Evolutionary conservation across 805 yeast genomes (phyloP).

Genomic region (Saccharomycopsis lassenensis): DNA sequence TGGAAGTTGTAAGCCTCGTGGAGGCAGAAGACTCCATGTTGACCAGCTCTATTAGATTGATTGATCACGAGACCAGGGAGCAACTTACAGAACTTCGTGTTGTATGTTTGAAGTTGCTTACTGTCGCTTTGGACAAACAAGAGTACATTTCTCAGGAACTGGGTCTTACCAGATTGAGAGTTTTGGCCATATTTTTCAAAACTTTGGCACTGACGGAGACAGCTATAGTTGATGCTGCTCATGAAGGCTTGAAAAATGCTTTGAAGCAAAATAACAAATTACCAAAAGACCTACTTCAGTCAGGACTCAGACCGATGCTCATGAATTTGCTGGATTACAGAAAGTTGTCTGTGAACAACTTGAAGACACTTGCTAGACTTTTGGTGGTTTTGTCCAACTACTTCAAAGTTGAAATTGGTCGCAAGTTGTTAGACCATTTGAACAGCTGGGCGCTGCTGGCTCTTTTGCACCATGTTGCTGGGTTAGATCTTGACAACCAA

Average conservation of each 20-base stretch:
- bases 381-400: constrained; percentile 82
- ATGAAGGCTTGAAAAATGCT: constrained; percentile 74
- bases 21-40: constrained; percentile 97
- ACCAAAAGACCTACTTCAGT: constrained; percentile 91
- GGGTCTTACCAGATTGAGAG: constrained; percentile 64
- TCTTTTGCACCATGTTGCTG: constrained; percentile 62
- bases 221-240: constrained; percentile 88
- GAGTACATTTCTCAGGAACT: constrained; percentile 68
- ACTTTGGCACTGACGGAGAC: constrained; percentile 78
- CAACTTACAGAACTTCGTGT: constrained; percentile 81
- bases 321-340: constrained; percentile 93
- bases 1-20: constrained; percentile 87
- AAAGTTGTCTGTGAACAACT: constrained; percentile 75
- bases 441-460: constrained; percentile 93
- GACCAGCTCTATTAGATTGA: constrained; percentile 74
- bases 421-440: constrained; percentile 82
- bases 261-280: constrained; percentile 76
- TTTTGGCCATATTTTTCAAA: constrained; percentile 89
- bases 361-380: constrained; percentile 82
- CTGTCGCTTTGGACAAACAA: constrained; percentile 75
- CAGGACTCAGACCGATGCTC: constrained; percentile 88
- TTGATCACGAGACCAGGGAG: constrained; percentile 80
- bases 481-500: constrained; percentile 70
- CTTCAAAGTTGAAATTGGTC: constrained; percentile 94
- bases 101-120: constrained; percentile 74